Conservation (phyloP, 2,329 filamentous ascomycete genomes). For the Nectriaceae sp. region DNA sequence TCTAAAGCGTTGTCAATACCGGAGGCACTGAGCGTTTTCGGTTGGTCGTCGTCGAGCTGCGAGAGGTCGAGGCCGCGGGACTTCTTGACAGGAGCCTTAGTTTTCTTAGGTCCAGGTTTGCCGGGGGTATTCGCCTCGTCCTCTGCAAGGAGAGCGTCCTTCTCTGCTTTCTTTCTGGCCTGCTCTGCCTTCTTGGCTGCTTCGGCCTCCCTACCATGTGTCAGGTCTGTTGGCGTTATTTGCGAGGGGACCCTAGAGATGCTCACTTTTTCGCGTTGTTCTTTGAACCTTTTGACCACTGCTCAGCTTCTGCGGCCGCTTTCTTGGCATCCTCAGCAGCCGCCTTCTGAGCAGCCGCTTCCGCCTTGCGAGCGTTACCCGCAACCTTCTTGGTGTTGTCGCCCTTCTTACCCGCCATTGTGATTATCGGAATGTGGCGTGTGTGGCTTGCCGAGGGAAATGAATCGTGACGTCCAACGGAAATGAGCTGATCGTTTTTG, state of each 20-base stretch:
- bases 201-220: slow-evolving; percentile 36
- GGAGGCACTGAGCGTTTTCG: slow-evolving; percentile 71
- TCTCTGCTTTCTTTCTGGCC: slow-evolving; percentile 91
- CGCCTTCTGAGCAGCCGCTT: slow-evolving; percentile 78
- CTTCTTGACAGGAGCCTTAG: slow-evolving; percentile 69
- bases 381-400: slow-evolving; percentile 88
- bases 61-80: slow-evolving; percentile 72
- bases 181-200: slow-evolving; percentile 75
- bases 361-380: slow-evolving; percentile 91
- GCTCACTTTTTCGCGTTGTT: slow-evolving; percentile 83
- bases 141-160: slow-evolving; percentile 77
- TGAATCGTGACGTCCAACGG: slow-evolving; percentile 11
- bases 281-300: slow-evolving; percentile 89
- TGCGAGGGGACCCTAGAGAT: background rate
- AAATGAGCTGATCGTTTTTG: slow-evolving; percentile 6
- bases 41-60: slow-evolving; percentile 68
- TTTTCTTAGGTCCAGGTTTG: slow-evolving; percentile 64
- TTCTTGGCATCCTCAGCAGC: slow-evolving; percentile 69
- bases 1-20: slow-evolving; percentile 95
- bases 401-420: slow-evolving; percentile 73
- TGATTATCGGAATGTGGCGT: slow-evolving; percentile 13
- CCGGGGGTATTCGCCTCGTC: slow-evolving; percentile 71
- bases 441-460: slow-evolving; percentile 12
- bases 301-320: slow-evolving; percentile 66
- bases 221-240: slow-evolving; percentile 5